phyloP scores from a whole-genome alignment of 2,329 filamentous ascomycete genomes.

The Fusarium camptoceras region DNA sequence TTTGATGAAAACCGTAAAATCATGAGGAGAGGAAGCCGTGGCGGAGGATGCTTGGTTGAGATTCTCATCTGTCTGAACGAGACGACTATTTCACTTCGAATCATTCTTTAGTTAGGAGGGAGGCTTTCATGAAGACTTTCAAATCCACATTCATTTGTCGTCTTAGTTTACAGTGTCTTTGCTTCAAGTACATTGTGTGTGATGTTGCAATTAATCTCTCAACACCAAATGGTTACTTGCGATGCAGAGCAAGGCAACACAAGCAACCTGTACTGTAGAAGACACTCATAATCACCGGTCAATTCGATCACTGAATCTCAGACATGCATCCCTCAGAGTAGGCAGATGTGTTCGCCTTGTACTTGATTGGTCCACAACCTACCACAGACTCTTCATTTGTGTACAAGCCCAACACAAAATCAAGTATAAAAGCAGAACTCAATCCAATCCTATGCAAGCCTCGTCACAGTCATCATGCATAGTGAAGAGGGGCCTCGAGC shows the following conservation, averaged over 20 bases:
- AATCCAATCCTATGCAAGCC: constrained; percentile 22
- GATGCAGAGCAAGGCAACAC: not conserved
- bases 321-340: not conserved
- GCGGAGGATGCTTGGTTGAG: not conserved
- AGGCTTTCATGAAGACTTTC: not conserved
- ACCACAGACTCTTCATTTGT: constrained; percentile 13
- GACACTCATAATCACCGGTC: not conserved
- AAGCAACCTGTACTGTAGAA: not conserved
- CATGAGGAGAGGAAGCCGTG: not conserved
- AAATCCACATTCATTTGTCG: not conserved
- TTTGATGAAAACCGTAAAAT: not conserved
- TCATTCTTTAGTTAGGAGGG: not conserved
- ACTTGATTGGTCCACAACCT: constrained; percentile 17
- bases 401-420: constrained; percentile 11
- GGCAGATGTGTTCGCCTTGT: constrained; percentile 11
- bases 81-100: not conserved
- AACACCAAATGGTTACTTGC: not conserved
- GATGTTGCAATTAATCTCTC: not conserved
- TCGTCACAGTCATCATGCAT: constrained; percentile 25
- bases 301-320: not conserved
- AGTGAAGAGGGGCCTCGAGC: constrained; percentile 16
- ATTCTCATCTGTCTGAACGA: not conserved
- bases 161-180: not conserved
- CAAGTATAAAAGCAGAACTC: constrained; percentile 2
- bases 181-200: not conserved